A percentile compares a stretch with the other conserved stretches of the same genome.
Conservation (phyloP, 768 basidiomycete species). For the Hygrocybe coccinea region DNA sequence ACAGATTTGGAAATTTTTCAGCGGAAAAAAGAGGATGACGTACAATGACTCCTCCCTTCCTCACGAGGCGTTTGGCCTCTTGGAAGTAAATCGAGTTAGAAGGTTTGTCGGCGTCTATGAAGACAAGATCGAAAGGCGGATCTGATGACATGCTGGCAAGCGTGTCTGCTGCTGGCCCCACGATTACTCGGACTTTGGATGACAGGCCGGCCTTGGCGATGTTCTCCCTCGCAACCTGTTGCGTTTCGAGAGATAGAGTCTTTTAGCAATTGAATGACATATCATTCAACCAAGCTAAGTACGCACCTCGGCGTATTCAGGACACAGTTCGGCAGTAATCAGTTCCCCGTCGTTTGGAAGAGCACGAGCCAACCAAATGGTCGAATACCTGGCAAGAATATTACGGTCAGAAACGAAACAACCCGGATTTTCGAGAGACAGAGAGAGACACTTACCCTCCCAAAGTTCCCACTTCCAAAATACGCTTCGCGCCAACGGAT, state of each 20-base stretch:
- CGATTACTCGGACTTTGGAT: conserved; percentile 43
- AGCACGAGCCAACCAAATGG: conserved; percentile 41
- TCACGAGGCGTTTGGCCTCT: conserved; percentile 56
- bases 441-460: conserved; percentile 44
- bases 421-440: too few relatives aligned
- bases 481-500: conserved; percentile 49
- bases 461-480: conserved; percentile 63
- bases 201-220: conserved; percentile 49
- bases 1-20: neutral
- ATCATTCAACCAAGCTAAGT: neutral
- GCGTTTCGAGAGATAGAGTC: neutral
- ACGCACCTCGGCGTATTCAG: conserved; percentile 43
- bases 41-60: conserved; percentile 59
- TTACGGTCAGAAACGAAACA: neutral
- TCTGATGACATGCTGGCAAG: conserved; percentile 45
- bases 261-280: neutral
- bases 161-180: conserved; percentile 49
- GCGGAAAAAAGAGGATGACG: conserved; percentile 19
- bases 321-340: conserved; percentile 43
- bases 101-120: conserved; percentile 70
- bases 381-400: conserved; percentile 34
- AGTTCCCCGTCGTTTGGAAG: conserved; percentile 50
- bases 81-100: conserved; percentile 52
- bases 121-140: conserved; percentile 57
- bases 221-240: conserved; percentile 52